Conservation (phyloP, 2,329 filamentous ascomycete species). For the Emydomyces testavorans region DNA sequence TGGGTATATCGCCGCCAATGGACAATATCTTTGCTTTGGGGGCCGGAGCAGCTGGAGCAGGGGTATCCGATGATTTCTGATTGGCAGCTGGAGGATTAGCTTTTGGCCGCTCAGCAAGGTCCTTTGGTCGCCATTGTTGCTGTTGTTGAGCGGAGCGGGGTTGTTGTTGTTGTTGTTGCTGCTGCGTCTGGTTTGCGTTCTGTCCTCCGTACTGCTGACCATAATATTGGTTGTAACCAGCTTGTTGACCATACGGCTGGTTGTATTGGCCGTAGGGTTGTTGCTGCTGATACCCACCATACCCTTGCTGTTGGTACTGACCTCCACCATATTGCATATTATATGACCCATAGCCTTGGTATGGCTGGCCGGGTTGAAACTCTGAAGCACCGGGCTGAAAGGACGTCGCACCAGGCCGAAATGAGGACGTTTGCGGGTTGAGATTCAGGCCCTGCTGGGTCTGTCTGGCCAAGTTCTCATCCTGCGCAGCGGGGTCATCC, state of each 20-base stretch:
- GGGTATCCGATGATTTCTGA: conserved; percentile 39
- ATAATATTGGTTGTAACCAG: conserved; percentile 37
- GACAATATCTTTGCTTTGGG: conserved; percentile 51
- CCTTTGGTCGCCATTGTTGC: conserved; percentile 31
- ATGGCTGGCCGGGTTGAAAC: conserved; percentile 63
- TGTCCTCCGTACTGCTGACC: conserved; percentile 37
- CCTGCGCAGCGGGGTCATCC: conserved; percentile 67
- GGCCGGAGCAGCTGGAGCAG: conserved; percentile 29
- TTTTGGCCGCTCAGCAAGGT: conserved; percentile 14
- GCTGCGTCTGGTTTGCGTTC: conserved; percentile 28
- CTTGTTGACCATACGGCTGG: conserved; percentile 35
- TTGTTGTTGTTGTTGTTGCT: conserved; percentile 31
- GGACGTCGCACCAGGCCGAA: conserved; percentile 55
- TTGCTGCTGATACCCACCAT: conserved; percentile 40
- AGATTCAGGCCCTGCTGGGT: conserved; percentile 64
- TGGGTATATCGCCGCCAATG: conserved; percentile 47
- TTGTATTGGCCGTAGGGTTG: conserved; percentile 24
- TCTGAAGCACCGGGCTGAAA: conserved; percentile 62
- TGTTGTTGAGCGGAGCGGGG: conserved; percentile 32
- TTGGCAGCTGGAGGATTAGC: conserved; percentile 24
- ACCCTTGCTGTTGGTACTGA: conserved; percentile 40
- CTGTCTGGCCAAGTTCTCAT: conserved; percentile 65
- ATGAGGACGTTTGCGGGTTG: conserved; percentile 47
- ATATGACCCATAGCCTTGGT: conserved; percentile 47
- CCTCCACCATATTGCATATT: conserved; percentile 33